phyloP scores from a whole-genome alignment of 2,329 filamentous ascomycete genomes.

The Colletotrichum falcatum region DNA sequence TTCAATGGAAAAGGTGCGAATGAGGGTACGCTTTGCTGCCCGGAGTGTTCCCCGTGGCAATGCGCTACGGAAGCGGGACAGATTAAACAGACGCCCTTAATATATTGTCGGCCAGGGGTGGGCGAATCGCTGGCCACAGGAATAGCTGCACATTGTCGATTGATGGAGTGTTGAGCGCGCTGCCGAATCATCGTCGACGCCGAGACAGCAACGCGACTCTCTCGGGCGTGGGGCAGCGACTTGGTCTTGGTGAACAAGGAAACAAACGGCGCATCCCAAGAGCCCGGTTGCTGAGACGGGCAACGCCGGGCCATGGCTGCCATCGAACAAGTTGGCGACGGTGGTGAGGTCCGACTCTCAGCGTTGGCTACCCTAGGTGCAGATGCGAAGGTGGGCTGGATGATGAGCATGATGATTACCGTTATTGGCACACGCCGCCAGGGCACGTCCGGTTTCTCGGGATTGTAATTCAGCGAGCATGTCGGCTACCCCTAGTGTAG shows the following conservation, averaged over 20 bases:
- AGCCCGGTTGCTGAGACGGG: conserved; percentile 6
- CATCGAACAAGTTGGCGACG: conserved; percentile 7
- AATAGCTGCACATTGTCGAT: conserved; percentile 1
- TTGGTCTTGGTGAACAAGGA: conserved; percentile 21
- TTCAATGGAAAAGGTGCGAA: background rate
- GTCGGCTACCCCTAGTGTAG: background rate
- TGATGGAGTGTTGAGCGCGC: conserved; percentile 15
- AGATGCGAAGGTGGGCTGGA: conserved; percentile 30
- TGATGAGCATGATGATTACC: conserved; percentile 9
- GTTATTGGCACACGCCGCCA: conserved; percentile 2
- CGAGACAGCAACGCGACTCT: background rate
- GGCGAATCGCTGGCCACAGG: background rate
- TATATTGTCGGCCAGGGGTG: conserved; percentile 5
- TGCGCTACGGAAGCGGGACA: background rate
- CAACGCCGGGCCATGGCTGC: background rate
- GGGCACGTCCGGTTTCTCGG: conserved; percentile 1
- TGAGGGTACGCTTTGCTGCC: background rate
- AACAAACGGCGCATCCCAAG: conserved; percentile 13
- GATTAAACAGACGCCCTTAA: background rate
- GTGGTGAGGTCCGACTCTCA: background rate
- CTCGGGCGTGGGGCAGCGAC: conserved; percentile 13
- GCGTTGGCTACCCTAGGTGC: conserved; percentile 19
- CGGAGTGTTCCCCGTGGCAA: conserved; percentile 4
- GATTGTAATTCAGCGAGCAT: conserved; percentile 14
- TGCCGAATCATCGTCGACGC: conserved; percentile 6